Evolutionary conservation across 768 basidiomycete species (phyloP).

Genomic region (Lyophyllum atratum): DNA sequence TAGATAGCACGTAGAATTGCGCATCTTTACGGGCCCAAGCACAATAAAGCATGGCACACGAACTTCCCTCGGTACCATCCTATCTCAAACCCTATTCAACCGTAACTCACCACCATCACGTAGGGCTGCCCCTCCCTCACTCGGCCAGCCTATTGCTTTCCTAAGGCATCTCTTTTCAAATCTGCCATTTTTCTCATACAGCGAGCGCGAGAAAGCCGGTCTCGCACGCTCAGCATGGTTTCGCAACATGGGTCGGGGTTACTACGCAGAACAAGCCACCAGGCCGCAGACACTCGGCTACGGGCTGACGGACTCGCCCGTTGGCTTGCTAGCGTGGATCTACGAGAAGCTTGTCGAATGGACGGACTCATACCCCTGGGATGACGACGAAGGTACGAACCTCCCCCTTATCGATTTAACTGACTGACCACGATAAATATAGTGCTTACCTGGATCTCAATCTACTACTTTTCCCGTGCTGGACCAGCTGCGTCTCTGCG

Average conservation of each 20-base stretch:
- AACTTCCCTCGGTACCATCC: conserved; percentile 27
- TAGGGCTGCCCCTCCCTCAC: conserved; percentile 17
- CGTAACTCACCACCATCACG: neutral
- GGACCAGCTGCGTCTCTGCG: conserved; percentile 59
- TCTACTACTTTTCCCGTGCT: conserved; percentile 60
- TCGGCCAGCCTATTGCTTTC: conserved; percentile 22
- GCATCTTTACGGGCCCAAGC: conserved; percentile 31
- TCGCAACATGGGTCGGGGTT: conserved; percentile 33
- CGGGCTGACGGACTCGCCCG: conserved; percentile 55
- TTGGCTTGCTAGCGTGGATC: conserved; percentile 54
- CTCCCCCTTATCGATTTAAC: neutral
- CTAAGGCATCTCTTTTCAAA: conserved; percentile 28
- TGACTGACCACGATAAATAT: conserved; percentile 14
- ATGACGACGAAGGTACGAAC: conserved; percentile 51
- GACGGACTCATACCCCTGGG: conserved; percentile 50
- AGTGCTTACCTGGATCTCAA: conserved; percentile 64
- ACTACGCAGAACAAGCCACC: conserved; percentile 42
- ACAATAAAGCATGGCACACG: conserved; percentile 55
- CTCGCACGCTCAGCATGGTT: conserved; percentile 31
- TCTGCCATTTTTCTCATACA: conserved; percentile 18
- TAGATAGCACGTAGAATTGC: conserved; percentile 32
- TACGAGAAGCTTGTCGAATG: conserved; percentile 52
- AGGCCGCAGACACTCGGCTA: conserved; percentile 59
- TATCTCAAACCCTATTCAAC: neutral
- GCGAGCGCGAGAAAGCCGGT: conserved; percentile 34